phyloP scores from a whole-genome alignment of 1,139 yeast species.

The Pichia sp. region DNA sequence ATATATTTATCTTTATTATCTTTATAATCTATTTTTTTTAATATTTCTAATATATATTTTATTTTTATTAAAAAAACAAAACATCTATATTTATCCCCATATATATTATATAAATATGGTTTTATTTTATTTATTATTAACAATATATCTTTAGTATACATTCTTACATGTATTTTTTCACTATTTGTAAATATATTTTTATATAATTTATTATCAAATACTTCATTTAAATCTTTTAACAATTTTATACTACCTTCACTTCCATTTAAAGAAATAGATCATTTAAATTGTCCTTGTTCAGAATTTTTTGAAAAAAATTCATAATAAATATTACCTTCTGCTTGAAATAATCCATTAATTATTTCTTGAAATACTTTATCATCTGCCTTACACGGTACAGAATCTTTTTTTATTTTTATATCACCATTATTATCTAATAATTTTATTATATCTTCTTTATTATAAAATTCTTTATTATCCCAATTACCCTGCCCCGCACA shows the following conservation, averaged over 20 bases:
- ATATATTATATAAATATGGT: slow-evolving; percentile 1
- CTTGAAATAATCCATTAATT: slow-evolving; percentile 1
- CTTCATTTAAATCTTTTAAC: neutral
- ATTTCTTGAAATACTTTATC: slow-evolving; percentile 4
- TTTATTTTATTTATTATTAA: slow-evolving; percentile 3
- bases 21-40: slow-evolving; percentile 1
- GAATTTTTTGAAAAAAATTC: neutral
- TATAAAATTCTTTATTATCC: slow-evolving; percentile 1
- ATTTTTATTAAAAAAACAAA: slow-evolving; percentile 1
- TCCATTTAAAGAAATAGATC: slow-evolving; percentile 3
- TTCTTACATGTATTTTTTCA: slow-evolving; percentile 2
- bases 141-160: slow-evolving; percentile 1
- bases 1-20: slow-evolving; percentile 1
- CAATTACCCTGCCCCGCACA: too few relatives aligned
- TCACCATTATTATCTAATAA: neutral
- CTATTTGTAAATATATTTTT: slow-evolving; percentile 1
- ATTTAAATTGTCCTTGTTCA: slow-evolving; percentile 2
- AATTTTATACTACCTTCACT: slow-evolving; percentile 4
- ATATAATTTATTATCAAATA: slow-evolving; percentile 1
- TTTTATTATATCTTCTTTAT: slow-evolving; percentile 1
- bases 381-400: neutral
- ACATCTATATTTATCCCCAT: slow-evolving; percentile 5
- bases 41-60: slow-evolving; percentile 2
- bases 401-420: too few relatives aligned
- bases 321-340: slow-evolving; percentile 3